A percentile compares a stretch with the other conserved stretches of the same genome.
Conservation (phyloP, 805 yeast species). For the Kodamaea neixiangensis region DNA sequence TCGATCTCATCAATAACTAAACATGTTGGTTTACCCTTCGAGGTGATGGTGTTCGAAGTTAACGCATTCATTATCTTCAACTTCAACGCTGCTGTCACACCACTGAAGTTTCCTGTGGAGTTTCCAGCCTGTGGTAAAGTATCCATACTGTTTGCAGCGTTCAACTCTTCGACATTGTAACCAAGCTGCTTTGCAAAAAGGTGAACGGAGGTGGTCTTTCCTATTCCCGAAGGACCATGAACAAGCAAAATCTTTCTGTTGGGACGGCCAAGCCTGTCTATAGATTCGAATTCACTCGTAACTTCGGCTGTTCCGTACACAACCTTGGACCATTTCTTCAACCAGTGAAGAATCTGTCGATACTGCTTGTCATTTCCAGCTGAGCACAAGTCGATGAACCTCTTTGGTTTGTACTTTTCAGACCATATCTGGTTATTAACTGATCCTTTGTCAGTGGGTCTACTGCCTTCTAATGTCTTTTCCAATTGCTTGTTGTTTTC, state of each 20-base stretch:
- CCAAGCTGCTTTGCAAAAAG: constrained; percentile 81
- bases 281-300: constrained; percentile 6
- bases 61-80: constrained; percentile 54
- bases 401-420: constrained; percentile 41
- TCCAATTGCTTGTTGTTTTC: constrained; percentile 5
- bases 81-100: constrained; percentile 33
- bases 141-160: constrained; percentile 60
- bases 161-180: constrained; percentile 77
- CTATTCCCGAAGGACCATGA: constrained; percentile 93
- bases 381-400: constrained; percentile 39
- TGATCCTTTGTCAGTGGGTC: neutral
- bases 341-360: constrained; percentile 41
- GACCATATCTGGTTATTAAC: constrained; percentile 29
- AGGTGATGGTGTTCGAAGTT: constrained; percentile 55
- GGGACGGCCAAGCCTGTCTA: constrained; percentile 39
- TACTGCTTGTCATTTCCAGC: constrained; percentile 48
- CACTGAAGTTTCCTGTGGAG: constrained; percentile 14
- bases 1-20: constrained; percentile 89
- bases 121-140: constrained; percentile 27
- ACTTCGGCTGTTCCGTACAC: constrained; percentile 9
- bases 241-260: constrained; percentile 64
- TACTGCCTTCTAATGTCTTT: neutral
- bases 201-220: constrained; percentile 89
- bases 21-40: constrained; percentile 76
- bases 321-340: constrained; percentile 33